Evolutionary conservation across 441 rosid species (phyloP), one percentile per base, ranked within the genome.

Genomic region (Biscutella laevigata): DNA sequence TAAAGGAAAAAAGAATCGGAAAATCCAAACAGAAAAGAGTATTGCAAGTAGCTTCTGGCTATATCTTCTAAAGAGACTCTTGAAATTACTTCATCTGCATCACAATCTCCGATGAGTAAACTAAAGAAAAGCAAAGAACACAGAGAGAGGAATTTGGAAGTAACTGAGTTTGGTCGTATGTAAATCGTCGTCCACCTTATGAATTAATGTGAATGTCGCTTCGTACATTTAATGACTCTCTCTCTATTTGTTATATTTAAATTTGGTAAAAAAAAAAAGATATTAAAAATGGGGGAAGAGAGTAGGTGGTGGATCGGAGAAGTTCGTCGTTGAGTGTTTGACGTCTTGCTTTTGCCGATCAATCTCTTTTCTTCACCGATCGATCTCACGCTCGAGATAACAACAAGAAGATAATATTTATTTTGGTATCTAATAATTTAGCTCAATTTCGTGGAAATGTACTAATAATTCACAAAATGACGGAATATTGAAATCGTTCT

Each of bases 261-360:
- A n/a, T n/a, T n/a, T n/a, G n/a, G n/a, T n/a, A n/a, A n/a, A 36
- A 26, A n/a, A n/a, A 36, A 4, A 36, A 32, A 28, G n/a, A n/a
- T n/a, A n/a, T n/a, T 47, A 46, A 10, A 49, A 53, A 51, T 41
- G 17, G 53, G 46, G n/a, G n/a, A 50, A 57, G 58, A 51, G 61
- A 47, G 45, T 52, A 45, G 59, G 71, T 59, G 66, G 42, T 52
- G 44, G 71, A 53, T 50, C 46, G 68, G 60, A 64, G 57, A 15
- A 12, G 61, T 72, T 75, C 80, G 87, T 82, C 89, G 84, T 71
- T 59, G 84, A 64, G 34, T 76, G 80, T 80, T 84, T 84, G 78
- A 81, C 92, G 30, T 77, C 62, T 80, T 80, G 71, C 69, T 17
- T 40, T 21, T 34, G 53, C 38, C 60, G 45, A 39, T 49, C 53